Evolutionary conservation across 306 rosid species (phyloP), one percentile per base, ranked within the genome.

Genomic region (Abrus pulchellus): DNA sequence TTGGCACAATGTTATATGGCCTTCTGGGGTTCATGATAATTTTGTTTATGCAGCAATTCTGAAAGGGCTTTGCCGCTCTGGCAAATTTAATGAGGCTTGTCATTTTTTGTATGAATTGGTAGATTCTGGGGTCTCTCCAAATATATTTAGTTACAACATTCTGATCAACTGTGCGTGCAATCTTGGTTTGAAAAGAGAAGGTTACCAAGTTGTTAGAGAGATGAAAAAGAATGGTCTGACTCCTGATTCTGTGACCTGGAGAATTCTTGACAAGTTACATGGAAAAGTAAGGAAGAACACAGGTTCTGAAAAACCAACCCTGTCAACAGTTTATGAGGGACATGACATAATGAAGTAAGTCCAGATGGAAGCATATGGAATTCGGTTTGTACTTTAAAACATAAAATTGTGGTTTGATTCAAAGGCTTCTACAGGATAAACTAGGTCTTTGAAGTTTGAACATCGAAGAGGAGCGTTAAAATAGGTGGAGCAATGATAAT

Each of bases 211-310:
- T 62, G 87, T 91, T 32, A 86, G 79, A 54, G 99, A 94, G 88
- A 94, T 94, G 99, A 87, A 82, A 83, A 87, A 79, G 89, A 92
- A 90, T 86, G 90, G 95, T 20, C 55, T 94, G 63, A 74, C 60
- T 63, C 95, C 98, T 62, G 97, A 92, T 83, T 66, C 90, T 38
- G 97, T 94, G 62, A 92, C 98, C 10, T 94, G 98, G 97, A 91
- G 97, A 87, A 90, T 92, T 86, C 97, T 92, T 80, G 86, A 87
- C 74, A 91, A 89, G 87, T 84, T 94, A 77, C 86, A 84, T 50
- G 78, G 81, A 34, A 80, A 77, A 28, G 81, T 47, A 70, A 74
- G 52, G 71, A 71, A 75, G 49, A 57, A 59, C 33, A 9, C 10
- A 8, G 41, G 12, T 78, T 44, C 64, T 60, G 88, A 86, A 72